These are phyloP conservation scores for Tulasnella sp. DNA, from an alignment of 768 basidiomycete genomes.

Conservation along the genomic window DNA sequence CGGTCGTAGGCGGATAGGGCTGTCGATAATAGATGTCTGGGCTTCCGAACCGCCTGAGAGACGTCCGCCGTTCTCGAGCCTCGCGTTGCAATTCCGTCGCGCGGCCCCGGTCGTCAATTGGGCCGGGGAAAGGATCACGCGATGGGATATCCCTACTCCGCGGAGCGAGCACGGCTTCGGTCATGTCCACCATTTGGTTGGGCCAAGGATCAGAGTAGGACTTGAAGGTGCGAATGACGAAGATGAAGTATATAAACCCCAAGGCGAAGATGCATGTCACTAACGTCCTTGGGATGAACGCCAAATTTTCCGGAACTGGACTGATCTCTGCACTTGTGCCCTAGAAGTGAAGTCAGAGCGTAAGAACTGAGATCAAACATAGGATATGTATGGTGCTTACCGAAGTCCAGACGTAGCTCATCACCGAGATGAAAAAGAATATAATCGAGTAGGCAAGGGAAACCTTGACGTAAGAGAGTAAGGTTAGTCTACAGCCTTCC, in stretches of 20 bases:
- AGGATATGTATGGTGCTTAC: not conserved
- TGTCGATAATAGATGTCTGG: conserved; percentile 13
- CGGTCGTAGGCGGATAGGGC: not conserved
- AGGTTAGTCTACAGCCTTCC: not conserved
- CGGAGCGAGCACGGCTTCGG: not conserved
- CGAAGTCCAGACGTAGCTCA: conserved; percentile 28
- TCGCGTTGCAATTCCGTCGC: not conserved
- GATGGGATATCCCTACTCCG: not conserved
- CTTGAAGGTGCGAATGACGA: conserved; percentile 26
- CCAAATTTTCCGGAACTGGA: conserved; percentile 7
- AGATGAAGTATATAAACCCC: conserved; percentile 26
- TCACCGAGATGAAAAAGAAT: conserved; percentile 28
- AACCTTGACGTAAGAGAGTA: not conserved
- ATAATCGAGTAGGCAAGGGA: conserved; percentile 29
- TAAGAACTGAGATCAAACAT: not conserved
- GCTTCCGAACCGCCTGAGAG: conserved; percentile 26
- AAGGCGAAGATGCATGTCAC: conserved; percentile 27
- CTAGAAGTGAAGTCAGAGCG: not conserved
- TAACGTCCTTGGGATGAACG: conserved; percentile 18
- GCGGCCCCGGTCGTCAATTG: not conserved
- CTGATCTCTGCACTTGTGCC: conserved; percentile 6
- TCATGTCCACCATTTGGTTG: not conserved
- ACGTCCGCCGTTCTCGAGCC: conserved; percentile 16
- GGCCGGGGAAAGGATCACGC: not conserved
- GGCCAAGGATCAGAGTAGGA: conserved; percentile 28